These are phyloP conservation scores for Malassezia pachydermatis DNA, from an alignment of 1,284 basidiomycete species.

Conservation along the genomic window DNA sequence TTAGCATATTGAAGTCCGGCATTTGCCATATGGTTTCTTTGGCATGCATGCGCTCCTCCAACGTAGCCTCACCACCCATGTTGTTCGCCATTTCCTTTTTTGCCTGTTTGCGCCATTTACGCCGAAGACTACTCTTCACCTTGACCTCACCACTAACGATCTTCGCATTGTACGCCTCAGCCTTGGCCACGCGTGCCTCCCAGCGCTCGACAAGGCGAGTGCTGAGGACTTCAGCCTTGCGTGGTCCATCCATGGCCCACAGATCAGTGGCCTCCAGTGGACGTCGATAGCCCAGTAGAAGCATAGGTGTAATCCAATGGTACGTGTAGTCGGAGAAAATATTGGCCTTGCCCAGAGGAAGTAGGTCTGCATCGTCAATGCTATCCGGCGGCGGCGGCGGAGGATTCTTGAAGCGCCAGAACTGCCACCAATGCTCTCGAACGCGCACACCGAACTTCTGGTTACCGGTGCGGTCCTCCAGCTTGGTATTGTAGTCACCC, in stretches of 20 bases:
- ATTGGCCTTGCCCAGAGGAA: conserved; percentile 55
- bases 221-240: conserved; percentile 56
- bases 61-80: conserved; percentile 19
- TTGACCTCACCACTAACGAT: conserved; percentile 59
- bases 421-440: conserved; percentile 41
- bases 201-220: conserved; percentile 59
- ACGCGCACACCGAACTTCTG: conserved; percentile 30
- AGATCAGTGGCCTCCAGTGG: conserved; percentile 72
- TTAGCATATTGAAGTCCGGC: conserved; percentile 18
- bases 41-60: conserved; percentile 22
- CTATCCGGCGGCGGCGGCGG: conserved; percentile 46
- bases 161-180: conserved; percentile 61
- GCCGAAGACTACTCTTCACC: conserved; percentile 53
- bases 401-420: conserved; percentile 39
- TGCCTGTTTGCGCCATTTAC: conserved; percentile 57
- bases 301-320: conserved; percentile 65
- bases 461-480: conserved; percentile 20
- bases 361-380: conserved; percentile 54
- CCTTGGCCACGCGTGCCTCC: conserved; percentile 56
- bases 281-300: conserved; percentile 60
- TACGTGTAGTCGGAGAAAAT: conserved; percentile 56
- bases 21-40: conserved; percentile 30
- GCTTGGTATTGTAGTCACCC: background rate
- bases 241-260: conserved; percentile 60
- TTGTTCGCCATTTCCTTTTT: conserved; percentile 1